Percentiles rank a stretch among this genome's conserved stretches.
Conservation (phyloP, 495 filamentous ascomycete genomes). For the Alectoria sarmentosa region DNA sequence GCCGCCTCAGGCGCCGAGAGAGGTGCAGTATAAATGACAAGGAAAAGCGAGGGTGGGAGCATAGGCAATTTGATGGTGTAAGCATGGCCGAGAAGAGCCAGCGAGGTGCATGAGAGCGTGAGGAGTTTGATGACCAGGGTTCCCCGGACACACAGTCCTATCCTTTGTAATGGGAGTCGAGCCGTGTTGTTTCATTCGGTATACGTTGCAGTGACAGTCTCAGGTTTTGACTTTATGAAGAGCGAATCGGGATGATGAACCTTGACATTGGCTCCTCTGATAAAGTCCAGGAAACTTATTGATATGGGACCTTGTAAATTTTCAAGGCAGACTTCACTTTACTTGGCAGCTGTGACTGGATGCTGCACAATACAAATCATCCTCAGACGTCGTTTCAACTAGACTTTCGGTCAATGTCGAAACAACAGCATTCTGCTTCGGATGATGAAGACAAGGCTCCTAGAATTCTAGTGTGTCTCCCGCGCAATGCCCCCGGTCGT, state of each 20-base stretch:
- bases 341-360: background rate
- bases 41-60: background rate
- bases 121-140: background rate
- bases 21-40: conserved; percentile 20
- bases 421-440: background rate
- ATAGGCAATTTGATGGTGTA: background rate
- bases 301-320: no score
- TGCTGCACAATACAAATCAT: background rate
- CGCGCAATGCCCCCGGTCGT: conserved; percentile 21
- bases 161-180: background rate
- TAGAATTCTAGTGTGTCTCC: conserved; percentile 28
- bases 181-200: background rate
- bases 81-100: background rate
- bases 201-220: background rate
- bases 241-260: background rate
- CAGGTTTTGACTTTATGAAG: background rate
- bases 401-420: background rate
- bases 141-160: background rate
- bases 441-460: background rate
- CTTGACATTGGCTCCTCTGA: background rate
- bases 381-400: background rate
- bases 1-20: conserved; percentile 17
- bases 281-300: background rate
- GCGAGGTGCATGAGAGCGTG: background rate
- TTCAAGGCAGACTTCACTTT: background rate